These are phyloP conservation scores for Rhodotorula taiwanensis DNA, from an alignment of 768 basidiomycete genomes.

Conservation along the genomic window DNA sequence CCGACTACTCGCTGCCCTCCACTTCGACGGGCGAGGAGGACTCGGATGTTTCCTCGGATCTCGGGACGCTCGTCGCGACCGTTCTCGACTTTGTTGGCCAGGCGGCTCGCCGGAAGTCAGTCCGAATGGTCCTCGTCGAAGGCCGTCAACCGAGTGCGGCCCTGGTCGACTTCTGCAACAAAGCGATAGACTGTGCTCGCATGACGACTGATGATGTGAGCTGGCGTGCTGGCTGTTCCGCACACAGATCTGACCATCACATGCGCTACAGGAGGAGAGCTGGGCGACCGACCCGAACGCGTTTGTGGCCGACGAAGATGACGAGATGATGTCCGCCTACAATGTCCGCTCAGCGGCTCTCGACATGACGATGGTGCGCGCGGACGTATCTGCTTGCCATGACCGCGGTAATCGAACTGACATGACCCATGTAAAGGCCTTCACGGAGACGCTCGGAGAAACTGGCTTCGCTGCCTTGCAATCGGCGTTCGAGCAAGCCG, in stretches of 20 bases:
- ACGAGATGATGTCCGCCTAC: conserved; percentile 67
- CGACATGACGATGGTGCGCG: conserved; percentile 65
- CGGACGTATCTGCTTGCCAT: neutral
- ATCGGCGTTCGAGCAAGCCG: conserved; percentile 25
- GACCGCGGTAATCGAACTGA: no score
- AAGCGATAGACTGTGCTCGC: conserved; percentile 65
- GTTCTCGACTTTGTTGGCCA: conserved; percentile 73
- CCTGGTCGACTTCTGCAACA: conserved; percentile 52
- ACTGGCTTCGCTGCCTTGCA: conserved; percentile 20
- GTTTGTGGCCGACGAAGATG: conserved; percentile 91
- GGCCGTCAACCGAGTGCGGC: conserved; percentile 8
- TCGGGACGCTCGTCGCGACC: conserved; percentile 67
- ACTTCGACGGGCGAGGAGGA: conserved; percentile 64
- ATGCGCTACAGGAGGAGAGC: conserved; percentile 68
- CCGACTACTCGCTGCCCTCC: conserved; percentile 47
- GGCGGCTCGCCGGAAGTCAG: conserved; percentile 59
- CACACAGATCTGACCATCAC: no score
- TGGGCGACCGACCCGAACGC: conserved; percentile 86
- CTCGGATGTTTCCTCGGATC: conserved; percentile 53
- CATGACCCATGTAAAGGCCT: neutral
- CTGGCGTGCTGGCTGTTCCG: conserved; percentile 15
- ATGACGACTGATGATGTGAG: conserved; percentile 81
- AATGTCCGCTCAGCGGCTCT: conserved; percentile 76
- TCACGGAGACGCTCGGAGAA: conserved; percentile 24
- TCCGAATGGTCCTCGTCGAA: conserved; percentile 58